A percentile compares a stretch with the other conserved stretches of the same genome.
Evolutionary conservation across 352 stramenopile species (phyloP).

Genomic region (Phytopythium chamaehyphon): DNA sequence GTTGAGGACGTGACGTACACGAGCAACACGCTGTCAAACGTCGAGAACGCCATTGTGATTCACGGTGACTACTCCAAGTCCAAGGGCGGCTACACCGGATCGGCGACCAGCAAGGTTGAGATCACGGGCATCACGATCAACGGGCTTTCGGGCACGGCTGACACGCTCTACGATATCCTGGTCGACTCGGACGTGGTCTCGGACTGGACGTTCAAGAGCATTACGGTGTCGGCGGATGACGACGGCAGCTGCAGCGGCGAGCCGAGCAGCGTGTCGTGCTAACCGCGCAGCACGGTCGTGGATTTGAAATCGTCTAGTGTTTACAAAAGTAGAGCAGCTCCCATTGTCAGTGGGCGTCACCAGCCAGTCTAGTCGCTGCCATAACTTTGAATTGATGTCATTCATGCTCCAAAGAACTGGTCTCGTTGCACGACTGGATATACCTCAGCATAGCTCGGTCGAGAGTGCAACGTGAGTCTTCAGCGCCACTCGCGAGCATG

Average conservation of each 20-base stretch:
- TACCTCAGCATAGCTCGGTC: too few relatives aligned
- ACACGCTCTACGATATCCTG: constrained; percentile 26
- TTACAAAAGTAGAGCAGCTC: too few relatives aligned
- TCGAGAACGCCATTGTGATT: constrained; percentile 22
- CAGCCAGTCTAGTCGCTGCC: too few relatives aligned
- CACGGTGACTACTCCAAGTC: constrained; percentile 28
- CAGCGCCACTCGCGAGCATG: too few relatives aligned
- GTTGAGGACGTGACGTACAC: constrained; percentile 16
- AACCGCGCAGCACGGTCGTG: not conserved
- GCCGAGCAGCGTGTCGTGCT: constrained; percentile 15
- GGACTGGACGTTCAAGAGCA: constrained; percentile 16
- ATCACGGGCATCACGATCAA: constrained; percentile 23
- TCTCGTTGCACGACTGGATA: too few relatives aligned
- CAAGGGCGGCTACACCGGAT: constrained; percentile 23
- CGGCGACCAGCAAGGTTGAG: constrained; percentile 18
- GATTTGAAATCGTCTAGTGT: too few relatives aligned
- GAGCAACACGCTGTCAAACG: constrained; percentile 12
- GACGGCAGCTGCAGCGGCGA: constrained; percentile 17
- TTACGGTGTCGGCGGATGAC: constrained; percentile 6
- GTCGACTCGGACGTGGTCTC: constrained; percentile 19
- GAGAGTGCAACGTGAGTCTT: too few relatives aligned
- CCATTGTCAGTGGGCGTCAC: constrained; percentile 7
- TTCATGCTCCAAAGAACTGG: too few relatives aligned
- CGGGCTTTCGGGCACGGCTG: constrained; percentile 19
- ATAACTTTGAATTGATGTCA: too few relatives aligned